Evolutionary conservation across 805 yeast species (phyloP).

Genomic region (Metschnikowia colocasiae): DNA sequence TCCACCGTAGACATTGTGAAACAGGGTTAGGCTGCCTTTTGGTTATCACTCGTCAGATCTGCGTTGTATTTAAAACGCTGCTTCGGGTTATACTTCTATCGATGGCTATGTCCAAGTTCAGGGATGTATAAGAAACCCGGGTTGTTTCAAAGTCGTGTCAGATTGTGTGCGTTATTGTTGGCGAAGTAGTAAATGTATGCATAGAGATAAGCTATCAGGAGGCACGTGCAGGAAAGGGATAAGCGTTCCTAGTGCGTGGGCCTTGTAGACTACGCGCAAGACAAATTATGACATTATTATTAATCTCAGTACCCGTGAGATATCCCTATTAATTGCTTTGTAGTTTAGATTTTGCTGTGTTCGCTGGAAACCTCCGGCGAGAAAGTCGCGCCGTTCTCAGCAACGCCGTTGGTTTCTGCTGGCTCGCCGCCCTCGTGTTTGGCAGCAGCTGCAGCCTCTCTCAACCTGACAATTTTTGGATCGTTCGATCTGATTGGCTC

Average conservation of each 20-base stretch:
- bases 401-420: constrained; percentile 11
- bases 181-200: neutral
- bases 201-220: neutral
- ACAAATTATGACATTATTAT: neutral
- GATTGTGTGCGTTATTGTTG: neutral
- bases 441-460: constrained; percentile 22
- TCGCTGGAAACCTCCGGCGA: constrained; percentile 15
- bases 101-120: too few relatives aligned
- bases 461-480: constrained; percentile 35
- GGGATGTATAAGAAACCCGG: too few relatives aligned
- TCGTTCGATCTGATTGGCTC: constrained; percentile 71
- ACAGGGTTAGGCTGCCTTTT: neutral
- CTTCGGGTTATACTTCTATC: too few relatives aligned
- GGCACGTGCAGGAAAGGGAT: constrained; percentile 1
- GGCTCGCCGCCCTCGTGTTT: constrained; percentile 9
- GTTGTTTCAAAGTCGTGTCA: neutral
- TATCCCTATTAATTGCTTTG: neutral
- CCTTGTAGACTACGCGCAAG: neutral
- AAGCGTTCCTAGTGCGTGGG: neutral
- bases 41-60: neutral
- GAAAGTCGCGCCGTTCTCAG: constrained; percentile 14
- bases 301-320: constrained; percentile 3
- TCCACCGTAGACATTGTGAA: constrained; percentile 13
- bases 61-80: too few relatives aligned
- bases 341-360: constrained; percentile 12